Percentiles rank a stretch among this genome's conserved stretches.
Conservation (phyloP, 495 filamentous ascomycete species). For the Penicillium salamii region DNA sequence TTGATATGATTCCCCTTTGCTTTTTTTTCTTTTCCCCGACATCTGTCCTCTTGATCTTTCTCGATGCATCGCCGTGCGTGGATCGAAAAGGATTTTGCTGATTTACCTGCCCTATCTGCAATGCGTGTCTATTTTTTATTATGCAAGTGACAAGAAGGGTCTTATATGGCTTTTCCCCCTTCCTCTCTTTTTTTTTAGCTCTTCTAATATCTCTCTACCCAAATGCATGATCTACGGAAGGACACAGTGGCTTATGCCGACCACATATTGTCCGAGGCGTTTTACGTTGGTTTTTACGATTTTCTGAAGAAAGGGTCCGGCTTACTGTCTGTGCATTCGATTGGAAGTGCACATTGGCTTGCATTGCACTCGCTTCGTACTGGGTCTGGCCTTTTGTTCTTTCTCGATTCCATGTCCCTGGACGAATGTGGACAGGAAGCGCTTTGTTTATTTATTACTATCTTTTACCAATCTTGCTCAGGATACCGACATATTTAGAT, state of each 20-base stretch:
- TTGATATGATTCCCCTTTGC: slow-evolving; percentile 27
- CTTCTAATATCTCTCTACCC: slow-evolving; percentile 15
- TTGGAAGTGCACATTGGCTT: slow-evolving; percentile 3
- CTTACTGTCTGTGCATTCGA: slow-evolving; percentile 13
- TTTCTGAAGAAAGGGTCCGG: slow-evolving; percentile 12
- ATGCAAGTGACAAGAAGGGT: slow-evolving; percentile 21
- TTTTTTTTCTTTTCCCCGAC: slow-evolving; percentile 18
- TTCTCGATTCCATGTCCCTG: background rate
- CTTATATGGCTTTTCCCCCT: slow-evolving; percentile 14
- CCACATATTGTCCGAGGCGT: slow-evolving; percentile 14
- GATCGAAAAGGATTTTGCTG: slow-evolving; percentile 27
- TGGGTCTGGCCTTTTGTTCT: slow-evolving; percentile 5
- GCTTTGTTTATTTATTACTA: slow-evolving; percentile 3
- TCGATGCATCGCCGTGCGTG: slow-evolving; percentile 28
- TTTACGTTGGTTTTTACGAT: slow-evolving; percentile 3
- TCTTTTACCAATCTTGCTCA: slow-evolving; percentile 11
- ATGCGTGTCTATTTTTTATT: slow-evolving; percentile 10
- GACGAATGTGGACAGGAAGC: background rate
- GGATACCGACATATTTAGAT: slow-evolving; percentile 25
- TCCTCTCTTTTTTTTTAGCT: slow-evolving; percentile 9
- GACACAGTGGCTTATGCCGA: slow-evolving; percentile 12
- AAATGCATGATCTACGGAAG: slow-evolving; percentile 21
- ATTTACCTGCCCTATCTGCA: slow-evolving; percentile 17
- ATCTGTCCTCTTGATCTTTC: slow-evolving; percentile 17
- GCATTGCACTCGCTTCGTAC: slow-evolving; percentile 6